Evolutionary conservation across 495 filamentous ascomycete species (phyloP).

Genomic region (Podospora conica): DNA sequence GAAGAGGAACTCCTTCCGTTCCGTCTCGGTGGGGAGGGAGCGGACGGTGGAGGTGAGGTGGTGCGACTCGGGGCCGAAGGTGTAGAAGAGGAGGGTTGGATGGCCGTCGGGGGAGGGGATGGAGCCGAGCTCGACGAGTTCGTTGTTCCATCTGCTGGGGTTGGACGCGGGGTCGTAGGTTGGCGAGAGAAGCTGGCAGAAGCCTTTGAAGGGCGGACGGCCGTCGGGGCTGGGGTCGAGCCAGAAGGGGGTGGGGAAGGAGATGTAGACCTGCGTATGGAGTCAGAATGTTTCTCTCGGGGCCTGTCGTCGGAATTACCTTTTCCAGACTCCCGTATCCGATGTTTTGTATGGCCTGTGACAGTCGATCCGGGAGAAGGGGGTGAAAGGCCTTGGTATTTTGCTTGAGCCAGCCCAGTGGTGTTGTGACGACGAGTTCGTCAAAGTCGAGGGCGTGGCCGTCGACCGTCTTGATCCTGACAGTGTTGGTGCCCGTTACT

Average conservation of each 20-base stretch:
- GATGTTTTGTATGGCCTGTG: constrained; percentile 66
- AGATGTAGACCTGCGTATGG: constrained; percentile 68
- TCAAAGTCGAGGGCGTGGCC: constrained; percentile 59
- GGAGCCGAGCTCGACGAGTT: constrained; percentile 70
- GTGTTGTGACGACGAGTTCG: constrained; percentile 77
- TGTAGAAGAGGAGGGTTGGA: constrained; percentile 90
- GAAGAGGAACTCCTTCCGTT: constrained; percentile 39
- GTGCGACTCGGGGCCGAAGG: constrained; percentile 59
- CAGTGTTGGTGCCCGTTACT: constrained; percentile 29
- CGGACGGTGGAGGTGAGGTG: constrained; percentile 39
- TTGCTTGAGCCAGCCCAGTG: constrained; percentile 83
- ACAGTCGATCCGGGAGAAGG: constrained; percentile 56
- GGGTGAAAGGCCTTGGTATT: constrained; percentile 68
- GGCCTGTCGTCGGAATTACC: constrained; percentile 23
- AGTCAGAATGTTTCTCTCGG: constrained; percentile 3
- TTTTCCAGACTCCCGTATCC: constrained; percentile 90
- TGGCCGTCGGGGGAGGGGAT: constrained; percentile 57
- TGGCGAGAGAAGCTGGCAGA: constrained; percentile 66
- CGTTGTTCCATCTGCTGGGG: constrained; percentile 66
- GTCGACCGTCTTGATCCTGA: constrained; percentile 51
- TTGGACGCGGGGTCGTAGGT: constrained; percentile 54
- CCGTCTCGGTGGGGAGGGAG: constrained; percentile 32
- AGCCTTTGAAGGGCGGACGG: constrained; percentile 40
- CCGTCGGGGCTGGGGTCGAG: constrained; percentile 21
- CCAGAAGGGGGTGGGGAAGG: constrained; percentile 68